Evolutionary conservation across 441 rosid genomes (phyloP).

Genomic region (Croton laevigatus): DNA sequence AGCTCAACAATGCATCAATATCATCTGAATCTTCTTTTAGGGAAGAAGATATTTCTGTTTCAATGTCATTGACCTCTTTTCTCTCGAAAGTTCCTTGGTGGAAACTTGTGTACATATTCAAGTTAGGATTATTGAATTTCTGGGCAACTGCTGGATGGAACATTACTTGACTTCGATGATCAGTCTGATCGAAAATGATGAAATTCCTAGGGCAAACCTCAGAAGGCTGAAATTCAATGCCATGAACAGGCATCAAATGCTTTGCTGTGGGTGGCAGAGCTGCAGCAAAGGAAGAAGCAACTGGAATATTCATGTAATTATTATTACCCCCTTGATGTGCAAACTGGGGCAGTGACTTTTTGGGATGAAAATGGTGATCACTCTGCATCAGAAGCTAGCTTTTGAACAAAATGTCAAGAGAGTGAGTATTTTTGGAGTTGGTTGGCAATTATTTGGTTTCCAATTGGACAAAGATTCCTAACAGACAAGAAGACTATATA

Average conservation of each 20-base stretch:
- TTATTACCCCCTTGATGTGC: conserved; percentile 46
- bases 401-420: conserved; percentile 22
- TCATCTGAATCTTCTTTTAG: conserved; percentile 78
- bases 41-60: conserved; percentile 44
- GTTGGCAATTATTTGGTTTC: conserved; percentile 31
- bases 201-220: conserved; percentile 74
- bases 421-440: conserved; percentile 25
- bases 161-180: conserved; percentile 65
- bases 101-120: conserved; percentile 34
- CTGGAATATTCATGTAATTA: conserved; percentile 38
- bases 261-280: conserved; percentile 51
- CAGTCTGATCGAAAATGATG: conserved; percentile 69
- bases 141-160: conserved; percentile 69
- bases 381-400: conserved; percentile 51
- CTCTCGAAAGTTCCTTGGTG: conserved; percentile 40
- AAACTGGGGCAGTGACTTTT: conserved; percentile 36
- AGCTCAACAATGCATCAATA: conserved; percentile 78
- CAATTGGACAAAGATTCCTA: conserved; percentile 32
- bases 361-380: conserved; percentile 32
- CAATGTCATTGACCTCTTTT: conserved; percentile 30
- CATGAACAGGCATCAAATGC: conserved; percentile 43
- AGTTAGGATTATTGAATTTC: conserved; percentile 42
- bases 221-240: conserved; percentile 74
- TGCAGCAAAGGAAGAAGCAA: conserved; percentile 44
- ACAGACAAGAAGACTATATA: conserved; percentile 28